Conservation (phyloP, 495 filamentous ascomycete genomes). For the Aspergillus bridgeri region DNA sequence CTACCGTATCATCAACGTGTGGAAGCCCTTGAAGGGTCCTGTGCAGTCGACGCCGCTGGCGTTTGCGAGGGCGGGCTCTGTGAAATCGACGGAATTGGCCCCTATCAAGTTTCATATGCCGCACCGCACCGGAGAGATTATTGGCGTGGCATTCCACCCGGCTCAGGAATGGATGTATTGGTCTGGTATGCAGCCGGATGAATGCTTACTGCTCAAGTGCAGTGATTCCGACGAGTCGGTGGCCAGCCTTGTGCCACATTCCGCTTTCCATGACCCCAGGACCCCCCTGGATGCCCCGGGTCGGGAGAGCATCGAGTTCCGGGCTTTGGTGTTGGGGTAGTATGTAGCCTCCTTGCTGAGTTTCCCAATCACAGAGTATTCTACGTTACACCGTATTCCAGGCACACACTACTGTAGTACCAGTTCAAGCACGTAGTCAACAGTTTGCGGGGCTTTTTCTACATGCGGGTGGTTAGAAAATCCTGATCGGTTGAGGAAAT, state of each 20-base stretch:
- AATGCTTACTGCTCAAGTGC: conserved; percentile 77
- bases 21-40: conserved; percentile 72
- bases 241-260: conserved; percentile 69
- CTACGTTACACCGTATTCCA: no score
- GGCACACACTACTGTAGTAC: no score
- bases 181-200: conserved; percentile 68
- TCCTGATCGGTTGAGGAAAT: no score
- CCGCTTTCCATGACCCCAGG: conserved; percentile 73
- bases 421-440: no score
- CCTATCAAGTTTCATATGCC: conserved; percentile 73
- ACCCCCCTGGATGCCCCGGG: conserved; percentile 54
- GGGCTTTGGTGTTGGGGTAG: conserved; percentile 77
- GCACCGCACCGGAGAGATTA: conserved; percentile 64
- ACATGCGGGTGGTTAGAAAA: no score
- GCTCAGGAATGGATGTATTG: conserved; percentile 71
- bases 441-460: no score
- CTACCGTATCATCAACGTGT: conserved; percentile 85
- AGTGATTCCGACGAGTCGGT: conserved; percentile 61
- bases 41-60: conserved; percentile 68
- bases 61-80: conserved; percentile 59
- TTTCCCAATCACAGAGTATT: no score
- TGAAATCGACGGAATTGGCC: conserved; percentile 62
- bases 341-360: no score
- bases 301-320: conserved; percentile 82
- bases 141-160: conserved; percentile 59